Evolutionary conservation across 805 yeast species (phyloP), one percentile per base, ranked within the genome.

Genomic region (Candida schatavii): DNA sequence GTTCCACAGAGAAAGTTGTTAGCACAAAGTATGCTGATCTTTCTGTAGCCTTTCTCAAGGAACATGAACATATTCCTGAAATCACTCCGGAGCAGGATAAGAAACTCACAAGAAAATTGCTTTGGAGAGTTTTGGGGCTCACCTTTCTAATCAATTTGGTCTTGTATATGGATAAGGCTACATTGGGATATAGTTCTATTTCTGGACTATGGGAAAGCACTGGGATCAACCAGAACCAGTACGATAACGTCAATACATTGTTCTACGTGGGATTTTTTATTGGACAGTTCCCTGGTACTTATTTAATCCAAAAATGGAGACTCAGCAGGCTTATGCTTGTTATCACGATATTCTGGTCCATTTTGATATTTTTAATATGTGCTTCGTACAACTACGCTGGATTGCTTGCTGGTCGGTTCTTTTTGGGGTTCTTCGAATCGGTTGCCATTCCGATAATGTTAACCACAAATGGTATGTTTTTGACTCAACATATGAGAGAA

Each of bases 151-250:
- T 65, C 35, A 40, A 70, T 67, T 48, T 60, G 36, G 42, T 71
- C n/a, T 55, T 75, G 41, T 76, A 70, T 50, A 67, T 75, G 54
- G 82, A 77, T 54, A 78, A 78, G 48, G 77, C 76, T 3, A 70
- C 79, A 3, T 48, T 76, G 34, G 67, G 77, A 0, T 78, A 74
- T 49, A 67, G 75, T 13, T 62, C 78, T 0, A 64, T 76, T 37
- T 62, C 76, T 39, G 81, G 72, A 1, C 55, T 78, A 21, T 74
- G 65, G 56, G 68, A 61, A 5, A 78, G 72, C 43, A 74, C 77
- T 1, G 68, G 70, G 2, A 51, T 78, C 21, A 58, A 61, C 21
- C 72, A 71, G 47, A 49, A 64, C 39, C 63, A 62, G 38, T 77
- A 74, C 52, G 72, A 73, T 47, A 72, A 74, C 42, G 61, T 74